Evolutionary conservation across 1,284 basidiomycete species (phyloP), one percentile per base, ranked within the genome.

Genomic region (Apiotrichum mycotoxinovorans): DNA sequence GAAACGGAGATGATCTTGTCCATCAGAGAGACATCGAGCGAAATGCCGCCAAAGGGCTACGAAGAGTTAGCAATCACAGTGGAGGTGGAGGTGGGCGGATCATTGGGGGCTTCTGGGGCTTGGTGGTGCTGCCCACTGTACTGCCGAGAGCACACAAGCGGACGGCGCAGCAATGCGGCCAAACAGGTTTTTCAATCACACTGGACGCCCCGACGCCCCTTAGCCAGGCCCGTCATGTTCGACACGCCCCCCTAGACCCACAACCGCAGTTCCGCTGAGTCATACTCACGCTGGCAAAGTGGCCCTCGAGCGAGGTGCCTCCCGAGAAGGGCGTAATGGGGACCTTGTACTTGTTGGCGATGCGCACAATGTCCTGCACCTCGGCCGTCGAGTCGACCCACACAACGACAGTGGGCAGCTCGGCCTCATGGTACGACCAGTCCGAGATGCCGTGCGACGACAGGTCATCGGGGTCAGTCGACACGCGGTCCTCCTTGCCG

Each of bases 1-100:
- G 54, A 63, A 20, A 67, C 37, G 23, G 83, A 81, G 18, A 95
- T 68, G 51, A 97, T 88, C 60, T 83, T 82, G 74, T 93, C 84
- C 94, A 98, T 97, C 15, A 78, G 78, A 1, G 84, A 85, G 76
- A 97, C 79, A 74, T 97, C 92, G 25, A 97, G 79, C 59, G 88
- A 91, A 56, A 95, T 90, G 7, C 88, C 86, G 14, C 89, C 88
- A 72, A 53, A 81, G 56, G 73, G 78, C 65, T 70, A 12, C 30
- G 30, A n/a, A 48, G 26, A 7, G 51, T 30, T 12, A 26, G 40
- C 41, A 33, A n/a, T 26, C 15, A 26, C 30, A 38, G 12, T 12
- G 18, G 37, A 33, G 18, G 15, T 54, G 30, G 30, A 34, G 42
- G 33, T 27, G 45, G n/a, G n/a, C n/a, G n/a, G n/a, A n/a, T n/a